phyloP scores from a whole-genome alignment of 2,329 filamentous ascomycete species.

The Fusarium sp. region DNA sequence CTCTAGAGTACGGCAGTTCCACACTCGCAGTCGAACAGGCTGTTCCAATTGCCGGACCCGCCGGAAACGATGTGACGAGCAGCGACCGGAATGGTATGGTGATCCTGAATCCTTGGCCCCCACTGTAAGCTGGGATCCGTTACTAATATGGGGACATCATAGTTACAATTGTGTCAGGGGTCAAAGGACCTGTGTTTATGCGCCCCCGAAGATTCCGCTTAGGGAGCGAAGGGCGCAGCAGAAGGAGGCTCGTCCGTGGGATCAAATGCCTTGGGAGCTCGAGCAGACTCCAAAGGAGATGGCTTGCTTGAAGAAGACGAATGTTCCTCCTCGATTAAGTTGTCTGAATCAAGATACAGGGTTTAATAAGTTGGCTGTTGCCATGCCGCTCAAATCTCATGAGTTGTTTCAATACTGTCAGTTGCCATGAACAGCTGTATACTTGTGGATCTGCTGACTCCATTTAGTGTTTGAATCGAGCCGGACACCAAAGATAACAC shows the following conservation, averaged over 20 bases:
- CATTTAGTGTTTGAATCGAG: neutral
- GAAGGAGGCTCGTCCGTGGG: conserved; percentile 12
- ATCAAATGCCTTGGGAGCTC: conserved; percentile 9
- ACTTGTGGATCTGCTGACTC: neutral
- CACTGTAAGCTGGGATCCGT: neutral
- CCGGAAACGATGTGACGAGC: conserved; percentile 14
- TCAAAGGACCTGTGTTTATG: neutral
- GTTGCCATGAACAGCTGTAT: neutral
- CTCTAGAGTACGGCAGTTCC: neutral
- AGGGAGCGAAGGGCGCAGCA: conserved; percentile 11
- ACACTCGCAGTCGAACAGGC: conserved; percentile 13
- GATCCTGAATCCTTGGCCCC: neutral
- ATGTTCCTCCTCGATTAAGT: neutral
- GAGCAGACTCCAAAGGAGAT: neutral
- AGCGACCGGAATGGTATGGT: conserved; percentile 9
- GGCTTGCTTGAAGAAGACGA: neutral
- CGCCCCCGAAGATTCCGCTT: neutral
- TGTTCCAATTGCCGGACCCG: conserved; percentile 15
- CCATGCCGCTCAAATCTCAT: conserved; percentile 14
- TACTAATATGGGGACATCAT: neutral
- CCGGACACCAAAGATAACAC: neutral
- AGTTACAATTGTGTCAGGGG: conserved; percentile 7
- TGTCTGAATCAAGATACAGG: neutral
- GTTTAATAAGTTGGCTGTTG: conserved; percentile 3
- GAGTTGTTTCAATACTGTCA: conserved; percentile 19